Percentiles rank a stretch among this genome's conserved stretches.
Evolutionary conservation across 1,139 yeast species (phyloP).

Genomic region (Yarrowia galli): DNA sequence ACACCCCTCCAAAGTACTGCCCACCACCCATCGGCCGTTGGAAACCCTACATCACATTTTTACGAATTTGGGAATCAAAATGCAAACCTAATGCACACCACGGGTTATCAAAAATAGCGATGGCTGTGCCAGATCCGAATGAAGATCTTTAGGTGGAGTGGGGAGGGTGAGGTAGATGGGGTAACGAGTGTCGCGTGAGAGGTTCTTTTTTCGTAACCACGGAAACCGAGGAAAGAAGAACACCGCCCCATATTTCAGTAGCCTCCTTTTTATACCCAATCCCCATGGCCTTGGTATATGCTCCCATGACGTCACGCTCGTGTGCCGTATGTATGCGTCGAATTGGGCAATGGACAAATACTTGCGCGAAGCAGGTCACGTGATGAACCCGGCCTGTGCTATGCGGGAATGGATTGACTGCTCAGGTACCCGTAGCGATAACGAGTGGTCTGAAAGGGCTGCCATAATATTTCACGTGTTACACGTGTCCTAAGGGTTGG

Average conservation of each 20-base stretch:
- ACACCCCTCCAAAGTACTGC: not conserved
- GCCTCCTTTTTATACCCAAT: not conserved
- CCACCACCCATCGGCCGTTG: conserved; percentile 34
- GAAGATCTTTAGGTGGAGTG: not conserved
- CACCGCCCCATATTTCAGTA: too few relatives aligned
- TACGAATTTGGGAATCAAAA: conserved; percentile 33
- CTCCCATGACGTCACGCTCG: conserved; percentile 34
- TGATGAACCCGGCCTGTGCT: not conserved
- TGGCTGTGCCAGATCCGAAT: not conserved
- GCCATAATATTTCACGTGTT: not conserved
- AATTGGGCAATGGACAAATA: conserved; percentile 15
- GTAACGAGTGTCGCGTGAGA: too few relatives aligned
- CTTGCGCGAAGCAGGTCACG: conserved; percentile 10
- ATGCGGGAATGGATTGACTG: too few relatives aligned
- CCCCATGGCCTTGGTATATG: not conserved
- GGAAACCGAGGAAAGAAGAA: not conserved
- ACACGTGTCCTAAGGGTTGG: too few relatives aligned
- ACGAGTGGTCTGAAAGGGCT: not conserved
- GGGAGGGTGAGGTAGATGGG: not conserved
- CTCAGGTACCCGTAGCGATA: too few relatives aligned
- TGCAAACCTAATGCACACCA: conserved; percentile 32
- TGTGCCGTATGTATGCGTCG: conserved; percentile 23
- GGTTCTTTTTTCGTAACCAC: not conserved
- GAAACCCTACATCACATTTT: conserved; percentile 28
- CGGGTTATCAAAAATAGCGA: conserved; percentile 32